phyloP scores from a whole-genome alignment of 1,139 yeast species.

The Magnusiomyces paraingens region DNA sequence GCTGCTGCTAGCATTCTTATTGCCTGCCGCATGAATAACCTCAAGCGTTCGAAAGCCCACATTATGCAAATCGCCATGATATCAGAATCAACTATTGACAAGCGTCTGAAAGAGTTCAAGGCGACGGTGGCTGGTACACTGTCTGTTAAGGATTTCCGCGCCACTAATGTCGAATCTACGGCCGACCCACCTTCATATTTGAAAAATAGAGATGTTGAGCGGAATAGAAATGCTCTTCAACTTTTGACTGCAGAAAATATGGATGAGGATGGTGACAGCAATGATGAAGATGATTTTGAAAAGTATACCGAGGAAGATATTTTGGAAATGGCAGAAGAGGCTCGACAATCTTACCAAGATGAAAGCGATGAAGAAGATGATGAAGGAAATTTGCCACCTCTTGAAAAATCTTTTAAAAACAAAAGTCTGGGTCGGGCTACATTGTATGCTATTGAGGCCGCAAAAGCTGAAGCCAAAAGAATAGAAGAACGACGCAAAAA shows the following conservation, averaged over 20 bases:
- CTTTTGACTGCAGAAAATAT: conserved; percentile 13
- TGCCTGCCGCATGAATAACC: conserved; percentile 95
- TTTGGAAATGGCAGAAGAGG: conserved; percentile 5
- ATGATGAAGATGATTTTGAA: conserved; percentile 8
- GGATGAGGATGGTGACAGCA: conserved; percentile 12
- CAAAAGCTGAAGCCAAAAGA: conserved; percentile 17
- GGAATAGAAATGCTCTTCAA: conserved; percentile 8
- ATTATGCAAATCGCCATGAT: conserved; percentile 94
- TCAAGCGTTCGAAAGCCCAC: conserved; percentile 85
- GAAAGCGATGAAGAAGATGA: conserved; percentile 4
- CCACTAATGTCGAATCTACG: conserved; percentile 40
- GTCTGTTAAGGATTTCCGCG: conserved; percentile 68
- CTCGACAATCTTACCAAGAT: conserved; percentile 3
- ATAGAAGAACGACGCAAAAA: conserved; percentile 13
- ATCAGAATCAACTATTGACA: conserved; percentile 87
- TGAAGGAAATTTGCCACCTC: background rate
- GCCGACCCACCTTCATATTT: conserved; percentile 80
- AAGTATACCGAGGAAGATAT: conserved; percentile 8
- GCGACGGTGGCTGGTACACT: conserved; percentile 67
- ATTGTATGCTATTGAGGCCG: conserved; percentile 16
- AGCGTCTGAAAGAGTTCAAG: conserved; percentile 81
- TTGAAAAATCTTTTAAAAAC: background rate
- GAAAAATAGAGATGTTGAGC: conserved; percentile 29
- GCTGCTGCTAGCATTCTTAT: conserved; percentile 93
- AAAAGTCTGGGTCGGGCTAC: conserved; percentile 4